These are phyloP conservation scores for Penicillium hesseltinei DNA, from an alignment of 2,329 filamentous ascomycete genomes.

Conservation along the genomic window DNA sequence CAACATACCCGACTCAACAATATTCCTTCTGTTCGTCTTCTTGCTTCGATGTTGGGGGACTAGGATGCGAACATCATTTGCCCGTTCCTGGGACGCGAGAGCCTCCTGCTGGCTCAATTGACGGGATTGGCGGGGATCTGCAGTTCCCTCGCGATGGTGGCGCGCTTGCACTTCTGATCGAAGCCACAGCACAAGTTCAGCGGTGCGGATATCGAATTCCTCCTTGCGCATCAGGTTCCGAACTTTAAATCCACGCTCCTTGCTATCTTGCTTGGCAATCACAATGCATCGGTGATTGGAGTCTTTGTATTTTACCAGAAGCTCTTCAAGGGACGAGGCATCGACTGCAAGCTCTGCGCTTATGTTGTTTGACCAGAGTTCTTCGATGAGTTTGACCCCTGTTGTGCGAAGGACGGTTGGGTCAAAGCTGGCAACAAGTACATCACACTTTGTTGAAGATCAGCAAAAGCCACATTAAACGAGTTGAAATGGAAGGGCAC, in stretches of 20 bases:
- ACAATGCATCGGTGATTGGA: slow-evolving; percentile 84
- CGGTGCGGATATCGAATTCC: slow-evolving; percentile 71
- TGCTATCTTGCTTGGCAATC: slow-evolving; percentile 70
- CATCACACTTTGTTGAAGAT: slow-evolving; percentile 64
- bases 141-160: slow-evolving; percentile 58
- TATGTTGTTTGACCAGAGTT: slow-evolving; percentile 79
- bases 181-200: slow-evolving; percentile 76
- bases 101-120: slow-evolving; percentile 43
- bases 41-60: slow-evolving; percentile 80
- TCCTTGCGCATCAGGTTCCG: slow-evolving; percentile 76
- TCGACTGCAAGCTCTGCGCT: slow-evolving; percentile 85
- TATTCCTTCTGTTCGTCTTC: slow-evolving; percentile 83
- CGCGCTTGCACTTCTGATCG: slow-evolving; percentile 78
- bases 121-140: slow-evolving; percentile 44
- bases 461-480: not conserved
- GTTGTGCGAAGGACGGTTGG: slow-evolving; percentile 69
- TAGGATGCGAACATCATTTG: slow-evolving; percentile 80
- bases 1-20: slow-evolving; percentile 74
- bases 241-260: slow-evolving; percentile 65
- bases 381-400: slow-evolving; percentile 73
- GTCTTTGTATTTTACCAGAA: slow-evolving; percentile 65
- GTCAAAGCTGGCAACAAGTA: slow-evolving; percentile 86
- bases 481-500: slow-evolving; percentile 27
- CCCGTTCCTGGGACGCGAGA: slow-evolving; percentile 43
- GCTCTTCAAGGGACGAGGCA: slow-evolving; percentile 73